These are phyloP conservation scores for Fusarium sp. DNA, from an alignment of 2,329 filamentous ascomycete genomes.

Conservation along the genomic window DNA sequence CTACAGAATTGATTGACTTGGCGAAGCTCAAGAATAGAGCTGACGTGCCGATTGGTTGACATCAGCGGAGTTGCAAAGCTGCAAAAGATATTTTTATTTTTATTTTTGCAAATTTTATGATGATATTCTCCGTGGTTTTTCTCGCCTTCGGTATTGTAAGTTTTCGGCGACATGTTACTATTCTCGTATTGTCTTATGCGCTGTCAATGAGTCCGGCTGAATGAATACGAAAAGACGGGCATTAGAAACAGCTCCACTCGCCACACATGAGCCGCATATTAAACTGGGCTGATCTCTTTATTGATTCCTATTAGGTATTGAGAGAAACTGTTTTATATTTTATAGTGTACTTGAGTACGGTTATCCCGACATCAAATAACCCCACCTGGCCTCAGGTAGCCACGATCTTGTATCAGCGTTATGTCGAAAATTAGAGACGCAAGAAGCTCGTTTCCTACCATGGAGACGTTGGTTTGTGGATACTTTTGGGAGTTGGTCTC, in stretches of 20 bases:
- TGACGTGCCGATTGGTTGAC: neutral
- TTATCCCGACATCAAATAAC: neutral
- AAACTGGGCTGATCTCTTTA: neutral
- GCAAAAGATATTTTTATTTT: neutral
- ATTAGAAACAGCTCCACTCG: neutral
- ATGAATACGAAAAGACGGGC: neutral
- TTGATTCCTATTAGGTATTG: neutral
- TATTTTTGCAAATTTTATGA: neutral
- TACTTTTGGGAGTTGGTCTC: neutral
- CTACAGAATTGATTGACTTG: neutral
- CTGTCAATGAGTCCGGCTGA: neutral
- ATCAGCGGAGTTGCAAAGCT: neutral
- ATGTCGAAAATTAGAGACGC: neutral
- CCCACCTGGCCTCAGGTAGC: neutral
- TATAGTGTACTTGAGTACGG: neutral
- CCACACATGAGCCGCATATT: neutral
- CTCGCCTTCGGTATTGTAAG: neutral
- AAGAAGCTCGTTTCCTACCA: neutral
- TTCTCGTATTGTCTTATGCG: neutral
- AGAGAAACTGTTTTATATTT: neutral
- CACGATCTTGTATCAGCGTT: neutral
- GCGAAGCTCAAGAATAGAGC: neutral
- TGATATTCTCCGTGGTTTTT: neutral
- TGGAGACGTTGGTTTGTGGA: neutral
- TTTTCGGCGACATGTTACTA: neutral